Conservation (phyloP, 2,329 filamentous ascomycete species). For the Byssoonygena ceratinophila region DNA sequence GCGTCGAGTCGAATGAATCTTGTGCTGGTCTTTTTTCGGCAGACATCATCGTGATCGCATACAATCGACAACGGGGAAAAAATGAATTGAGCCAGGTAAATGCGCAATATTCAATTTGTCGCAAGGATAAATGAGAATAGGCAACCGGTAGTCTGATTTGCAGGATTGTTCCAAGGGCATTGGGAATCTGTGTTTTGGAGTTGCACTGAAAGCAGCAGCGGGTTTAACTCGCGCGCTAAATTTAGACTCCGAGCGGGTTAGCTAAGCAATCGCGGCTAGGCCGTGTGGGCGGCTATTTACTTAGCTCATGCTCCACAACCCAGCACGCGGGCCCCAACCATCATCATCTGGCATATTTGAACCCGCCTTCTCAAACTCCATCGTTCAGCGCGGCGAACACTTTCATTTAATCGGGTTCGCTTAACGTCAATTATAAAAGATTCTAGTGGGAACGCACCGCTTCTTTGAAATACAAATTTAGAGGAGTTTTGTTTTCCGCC, state of each 20-base stretch:
- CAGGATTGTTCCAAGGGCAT: too few relatives aligned
- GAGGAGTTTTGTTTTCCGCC: too few relatives aligned
- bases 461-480: too few relatives aligned
- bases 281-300: background rate
- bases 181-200: too few relatives aligned
- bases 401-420: background rate
- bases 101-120: too few relatives aligned
- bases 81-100: background rate
- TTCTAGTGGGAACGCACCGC: background rate
- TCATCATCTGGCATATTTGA: conserved; percentile 4
- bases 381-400: too few relatives aligned
- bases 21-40: conserved; percentile 86
- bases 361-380: background rate
- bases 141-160: background rate
- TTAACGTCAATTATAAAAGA: background rate
- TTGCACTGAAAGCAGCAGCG: background rate
- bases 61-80: background rate
- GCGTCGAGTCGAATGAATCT: conserved; percentile 61
- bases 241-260: background rate
- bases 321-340: conserved; percentile 1
- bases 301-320: background rate
- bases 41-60: conserved; percentile 51
- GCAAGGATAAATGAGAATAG: background rate
- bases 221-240: background rate
- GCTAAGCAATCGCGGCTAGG: conserved; percentile 1